A percentile compares a stretch with the other conserved stretches of the same genome.
These are phyloP conservation scores for Sungouiella thailandica DNA, from an alignment of 805 yeast species.

Conservation along the genomic window DNA sequence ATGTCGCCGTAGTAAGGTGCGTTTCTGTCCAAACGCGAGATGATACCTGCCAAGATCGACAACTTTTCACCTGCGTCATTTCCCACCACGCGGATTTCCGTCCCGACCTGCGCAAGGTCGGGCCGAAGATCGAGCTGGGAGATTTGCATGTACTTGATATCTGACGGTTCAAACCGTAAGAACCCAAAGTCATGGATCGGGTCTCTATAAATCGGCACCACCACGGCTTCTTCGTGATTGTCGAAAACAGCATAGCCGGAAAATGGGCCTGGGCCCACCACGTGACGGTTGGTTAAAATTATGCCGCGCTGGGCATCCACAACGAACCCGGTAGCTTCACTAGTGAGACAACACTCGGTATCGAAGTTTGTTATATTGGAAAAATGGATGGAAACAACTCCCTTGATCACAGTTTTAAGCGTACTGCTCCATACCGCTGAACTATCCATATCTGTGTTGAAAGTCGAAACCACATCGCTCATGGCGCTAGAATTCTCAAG, in stretches of 20 bases:
- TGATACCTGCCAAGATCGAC: constrained; percentile 83
- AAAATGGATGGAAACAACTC: constrained; percentile 87
- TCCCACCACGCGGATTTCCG: constrained; percentile 92
- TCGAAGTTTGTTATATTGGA: constrained; percentile 84
- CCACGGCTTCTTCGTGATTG: constrained; percentile 90
- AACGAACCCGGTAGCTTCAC: constrained; percentile 94
- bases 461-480: no score
- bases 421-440: constrained; percentile 92
- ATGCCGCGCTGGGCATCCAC: constrained; percentile 81
- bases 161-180: constrained; percentile 66
- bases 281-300: constrained; percentile 88
- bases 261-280: constrained; percentile 94
- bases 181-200: constrained; percentile 96
- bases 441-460: no score
- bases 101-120: constrained; percentile 82
- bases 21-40: constrained; percentile 80
- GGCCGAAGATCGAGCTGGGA: constrained; percentile 67
- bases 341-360: constrained; percentile 71
- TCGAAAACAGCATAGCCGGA: constrained; percentile 88
- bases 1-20: constrained; percentile 90
- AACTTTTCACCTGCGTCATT: constrained; percentile 95
- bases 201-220: constrained; percentile 81
- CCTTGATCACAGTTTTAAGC: constrained; percentile 72
- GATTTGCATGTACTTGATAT: constrained; percentile 69
- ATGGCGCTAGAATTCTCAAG: no score